A percentile compares a stretch with the other conserved stretches of the same genome.
Conservation (phyloP, 768 basidiomycete genomes). For the Sarcomyxa edulis region DNA sequence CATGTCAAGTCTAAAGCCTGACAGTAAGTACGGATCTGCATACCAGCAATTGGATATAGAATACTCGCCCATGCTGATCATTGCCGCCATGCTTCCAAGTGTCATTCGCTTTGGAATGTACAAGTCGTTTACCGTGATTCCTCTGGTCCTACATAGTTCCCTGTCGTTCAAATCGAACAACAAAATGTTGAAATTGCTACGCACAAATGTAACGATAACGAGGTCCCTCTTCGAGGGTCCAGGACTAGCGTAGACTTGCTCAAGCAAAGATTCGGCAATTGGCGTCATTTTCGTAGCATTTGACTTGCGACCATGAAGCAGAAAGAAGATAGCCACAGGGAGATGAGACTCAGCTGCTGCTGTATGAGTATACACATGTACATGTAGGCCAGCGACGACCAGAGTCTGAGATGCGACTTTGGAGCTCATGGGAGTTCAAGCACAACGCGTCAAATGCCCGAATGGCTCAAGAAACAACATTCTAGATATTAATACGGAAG, state of each 20-base stretch:
- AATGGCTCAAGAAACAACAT: no score
- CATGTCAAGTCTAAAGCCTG: constrained; percentile 35
- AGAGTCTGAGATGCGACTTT: no score
- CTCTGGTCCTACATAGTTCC: constrained; percentile 35
- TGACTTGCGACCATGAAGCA: constrained; percentile 36
- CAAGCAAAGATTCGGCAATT: constrained; percentile 20
- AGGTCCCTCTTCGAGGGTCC: constrained; percentile 20
- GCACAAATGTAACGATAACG: constrained; percentile 33
- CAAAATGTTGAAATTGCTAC: constrained; percentile 5
- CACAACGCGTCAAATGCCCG: no score
- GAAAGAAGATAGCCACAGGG: constrained; percentile 31
- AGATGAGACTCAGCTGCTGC: constrained; percentile 8
- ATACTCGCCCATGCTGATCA: constrained; percentile 35
- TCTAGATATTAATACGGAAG: no score
- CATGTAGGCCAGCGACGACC: constrained; percentile 24
- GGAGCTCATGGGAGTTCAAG: no score
- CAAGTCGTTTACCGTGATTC: constrained; percentile 36
- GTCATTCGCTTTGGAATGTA: constrained; percentile 27
- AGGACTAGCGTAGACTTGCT: constrained; percentile 10
- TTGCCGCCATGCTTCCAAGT: constrained; percentile 32
- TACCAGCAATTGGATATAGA: constrained; percentile 2
- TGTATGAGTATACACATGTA: constrained; percentile 25
- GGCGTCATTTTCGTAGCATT: constrained; percentile 22
- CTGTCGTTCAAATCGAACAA: not conserved
- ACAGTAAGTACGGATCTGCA: not conserved